Evolutionary conservation across 306 rosid species (phyloP).

Genomic region (Ormosia emarginata): DNA sequence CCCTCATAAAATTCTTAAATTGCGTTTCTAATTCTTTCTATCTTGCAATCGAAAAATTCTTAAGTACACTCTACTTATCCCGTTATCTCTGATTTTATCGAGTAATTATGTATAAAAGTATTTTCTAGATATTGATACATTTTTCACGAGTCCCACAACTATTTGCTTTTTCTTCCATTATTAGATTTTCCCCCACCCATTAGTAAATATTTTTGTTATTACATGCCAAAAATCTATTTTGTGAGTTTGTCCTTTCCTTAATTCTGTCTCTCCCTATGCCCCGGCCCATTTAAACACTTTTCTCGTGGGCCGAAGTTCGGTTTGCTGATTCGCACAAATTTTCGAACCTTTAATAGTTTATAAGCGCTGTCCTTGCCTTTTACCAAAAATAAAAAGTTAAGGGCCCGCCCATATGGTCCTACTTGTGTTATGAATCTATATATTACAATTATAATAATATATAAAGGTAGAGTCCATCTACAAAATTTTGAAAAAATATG

Average conservation of each 20-base stretch:
- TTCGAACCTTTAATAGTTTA: not conserved
- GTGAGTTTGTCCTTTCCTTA: not conserved
- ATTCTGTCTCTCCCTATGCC: not conserved
- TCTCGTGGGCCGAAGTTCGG: conserved; percentile 7
- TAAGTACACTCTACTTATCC: no score
- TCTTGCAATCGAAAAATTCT: no score
- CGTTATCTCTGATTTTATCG: no score
- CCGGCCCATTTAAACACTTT: not conserved
- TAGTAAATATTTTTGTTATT: not conserved
- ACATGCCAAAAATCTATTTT: not conserved
- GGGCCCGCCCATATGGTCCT: not conserved
- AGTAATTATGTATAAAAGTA: no score
- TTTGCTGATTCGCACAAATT: not conserved
- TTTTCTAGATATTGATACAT: no score
- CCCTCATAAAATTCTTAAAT: not conserved
- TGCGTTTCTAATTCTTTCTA: not conserved
- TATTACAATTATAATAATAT: no score
- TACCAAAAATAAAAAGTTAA: not conserved
- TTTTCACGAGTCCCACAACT: no score
- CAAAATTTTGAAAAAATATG: no score
- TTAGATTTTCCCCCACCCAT: not conserved
- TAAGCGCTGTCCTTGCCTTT: not conserved
- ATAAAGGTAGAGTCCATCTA: no score
- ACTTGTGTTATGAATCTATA: no score
- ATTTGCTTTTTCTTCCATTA: no score